Percentiles rank a stretch among this genome's conserved stretches.
Conservation (phyloP, 805 yeast genomes). For the Tetrapisispora nanseiensis region DNA sequence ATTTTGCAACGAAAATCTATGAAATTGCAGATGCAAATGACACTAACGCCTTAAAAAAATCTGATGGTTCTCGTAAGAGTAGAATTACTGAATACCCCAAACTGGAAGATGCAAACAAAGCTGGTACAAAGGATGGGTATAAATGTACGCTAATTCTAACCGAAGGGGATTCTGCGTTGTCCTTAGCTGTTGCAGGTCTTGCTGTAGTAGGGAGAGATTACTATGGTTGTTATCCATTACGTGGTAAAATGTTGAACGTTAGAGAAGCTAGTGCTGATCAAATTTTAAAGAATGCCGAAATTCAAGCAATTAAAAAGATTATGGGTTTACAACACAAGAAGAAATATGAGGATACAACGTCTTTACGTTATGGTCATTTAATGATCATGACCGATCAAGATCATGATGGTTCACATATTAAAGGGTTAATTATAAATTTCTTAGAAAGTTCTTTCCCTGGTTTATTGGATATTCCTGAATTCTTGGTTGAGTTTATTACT, state of each 20-base stretch:
- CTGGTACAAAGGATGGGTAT: slow-evolving; percentile 87
- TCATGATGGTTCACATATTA: slow-evolving; percentile 97
- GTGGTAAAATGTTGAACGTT: slow-evolving; percentile 91
- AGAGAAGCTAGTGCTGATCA: slow-evolving; percentile 97
- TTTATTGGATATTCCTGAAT: slow-evolving; percentile 79
- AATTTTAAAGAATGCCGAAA: slow-evolving; percentile 84
- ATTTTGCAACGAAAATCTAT: slow-evolving; percentile 54
- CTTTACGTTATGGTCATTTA: slow-evolving; percentile 85
- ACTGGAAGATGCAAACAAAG: slow-evolving; percentile 90
- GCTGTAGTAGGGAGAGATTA: slow-evolving; percentile 92
- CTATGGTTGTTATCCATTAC: slow-evolving; percentile 89
- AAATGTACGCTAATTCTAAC: slow-evolving; percentile 89
- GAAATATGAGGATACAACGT: slow-evolving; percentile 59
- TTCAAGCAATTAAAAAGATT: slow-evolving; percentile 89
- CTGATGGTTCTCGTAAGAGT: slow-evolving; percentile 76
- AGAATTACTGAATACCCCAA: slow-evolving; percentile 85
- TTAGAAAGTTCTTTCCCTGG: slow-evolving; percentile 94
- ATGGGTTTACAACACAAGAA: slow-evolving; percentile 93
- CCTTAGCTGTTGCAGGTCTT: slow-evolving; percentile 86
- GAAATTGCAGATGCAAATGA: slow-evolving; percentile 84
- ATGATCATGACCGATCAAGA: slow-evolving; percentile 99
- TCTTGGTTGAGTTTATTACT: slow-evolving; percentile 86
- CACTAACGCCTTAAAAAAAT: slow-evolving; percentile 74
- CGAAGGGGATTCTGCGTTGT: slow-evolving; percentile 94
- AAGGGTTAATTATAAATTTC: slow-evolving; percentile 89